Conservation (phyloP, 176 grass and related monocot species). For the Phyllostachys edulis region DNA sequence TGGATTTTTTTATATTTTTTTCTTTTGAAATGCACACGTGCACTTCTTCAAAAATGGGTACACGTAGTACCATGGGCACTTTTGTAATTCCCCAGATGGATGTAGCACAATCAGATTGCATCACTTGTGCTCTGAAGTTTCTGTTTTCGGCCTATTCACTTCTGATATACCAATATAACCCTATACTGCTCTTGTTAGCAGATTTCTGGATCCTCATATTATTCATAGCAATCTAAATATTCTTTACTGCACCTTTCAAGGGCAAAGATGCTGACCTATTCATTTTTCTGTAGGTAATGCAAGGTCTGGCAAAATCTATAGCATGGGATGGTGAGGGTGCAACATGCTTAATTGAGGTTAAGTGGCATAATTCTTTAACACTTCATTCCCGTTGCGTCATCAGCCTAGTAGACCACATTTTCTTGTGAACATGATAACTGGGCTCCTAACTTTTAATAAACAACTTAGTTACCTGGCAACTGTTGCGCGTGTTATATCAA, state of each 20-base stretch:
- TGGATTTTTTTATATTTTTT: neutral
- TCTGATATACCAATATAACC: neutral
- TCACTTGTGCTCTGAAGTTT: neutral
- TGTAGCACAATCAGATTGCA: neutral
- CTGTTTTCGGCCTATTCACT: neutral
- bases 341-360: conserved; percentile 94
- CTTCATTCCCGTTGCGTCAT: neutral
- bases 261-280: conserved; percentile 26
- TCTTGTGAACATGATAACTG: neutral
- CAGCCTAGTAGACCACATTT: neutral
- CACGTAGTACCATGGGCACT: neutral
- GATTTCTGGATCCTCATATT: neutral
- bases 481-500: neutral
- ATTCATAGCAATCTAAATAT: neutral
- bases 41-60: neutral
- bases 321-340: conserved; percentile 99
- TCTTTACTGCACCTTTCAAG: neutral
- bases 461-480: neutral
- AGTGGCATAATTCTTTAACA: conserved; percentile 20
- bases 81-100: neutral
- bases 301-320: conserved; percentile 97
- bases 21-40: neutral
- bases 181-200: neutral
- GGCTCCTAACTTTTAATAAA: neutral
- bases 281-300: conserved; percentile 73